Conservation (phyloP, 2,329 filamentous ascomycete species). For the Coniochaeta sp. region DNA sequence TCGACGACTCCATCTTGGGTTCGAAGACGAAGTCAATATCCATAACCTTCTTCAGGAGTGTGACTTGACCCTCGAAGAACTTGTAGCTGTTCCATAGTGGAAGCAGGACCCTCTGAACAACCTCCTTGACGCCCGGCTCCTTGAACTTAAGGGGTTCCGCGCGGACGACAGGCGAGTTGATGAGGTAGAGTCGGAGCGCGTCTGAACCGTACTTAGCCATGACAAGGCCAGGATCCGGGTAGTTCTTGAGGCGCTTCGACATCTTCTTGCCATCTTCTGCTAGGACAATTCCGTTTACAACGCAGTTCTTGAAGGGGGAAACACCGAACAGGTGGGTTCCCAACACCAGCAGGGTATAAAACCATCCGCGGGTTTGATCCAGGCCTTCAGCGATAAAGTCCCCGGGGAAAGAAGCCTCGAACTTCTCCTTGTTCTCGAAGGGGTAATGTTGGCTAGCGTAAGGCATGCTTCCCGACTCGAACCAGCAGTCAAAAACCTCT, state of each 20-base stretch:
- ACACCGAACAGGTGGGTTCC: slow-evolving; percentile 81
- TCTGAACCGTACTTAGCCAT: slow-evolving; percentile 89
- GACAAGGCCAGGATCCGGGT: slow-evolving; percentile 77
- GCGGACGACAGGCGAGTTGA: slow-evolving; percentile 91
- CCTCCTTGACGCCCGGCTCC: slow-evolving; percentile 87
- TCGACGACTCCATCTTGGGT: slow-evolving; percentile 64
- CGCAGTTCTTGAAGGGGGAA: slow-evolving; percentile 87
- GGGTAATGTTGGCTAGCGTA: slow-evolving; percentile 89
- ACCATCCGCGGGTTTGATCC: slow-evolving; percentile 94
- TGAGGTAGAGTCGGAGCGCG: slow-evolving; percentile 87
- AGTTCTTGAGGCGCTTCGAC: slow-evolving; percentile 96
- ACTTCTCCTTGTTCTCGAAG: slow-evolving; percentile 79
- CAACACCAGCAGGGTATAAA: slow-evolving; percentile 85
- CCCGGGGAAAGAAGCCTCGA: slow-evolving; percentile 76
- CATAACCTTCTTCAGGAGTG: slow-evolving; percentile 79
- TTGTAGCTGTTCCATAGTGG: slow-evolving; percentile 96
- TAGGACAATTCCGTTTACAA: slow-evolving; percentile 92
- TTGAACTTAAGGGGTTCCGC: slow-evolving; percentile 89
- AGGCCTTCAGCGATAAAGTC: slow-evolving; percentile 87
- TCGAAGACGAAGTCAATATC: slow-evolving; percentile 73
- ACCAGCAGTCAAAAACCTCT: slow-evolving; percentile 93
- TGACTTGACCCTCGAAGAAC: slow-evolving; percentile 87
- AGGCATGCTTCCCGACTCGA: slow-evolving; percentile 93
- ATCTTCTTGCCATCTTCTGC: slow-evolving; percentile 98
- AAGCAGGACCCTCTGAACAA: slow-evolving; percentile 83